Conservation (phyloP, 2,329 filamentous ascomycete genomes). For the Penicillium verrucosum region DNA sequence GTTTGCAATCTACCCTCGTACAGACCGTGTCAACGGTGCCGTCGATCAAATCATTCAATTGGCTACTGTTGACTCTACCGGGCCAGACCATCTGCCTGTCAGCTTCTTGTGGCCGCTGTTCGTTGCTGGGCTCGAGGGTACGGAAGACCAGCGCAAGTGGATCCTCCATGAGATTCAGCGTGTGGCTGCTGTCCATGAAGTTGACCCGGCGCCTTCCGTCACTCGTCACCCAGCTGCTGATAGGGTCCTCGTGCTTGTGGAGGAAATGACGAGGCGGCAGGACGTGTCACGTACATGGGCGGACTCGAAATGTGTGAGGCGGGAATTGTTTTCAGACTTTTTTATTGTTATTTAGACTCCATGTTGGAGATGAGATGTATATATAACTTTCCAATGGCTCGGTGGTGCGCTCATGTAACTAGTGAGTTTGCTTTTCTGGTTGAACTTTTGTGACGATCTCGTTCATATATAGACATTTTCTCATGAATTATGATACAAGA, state of each 20-base stretch:
- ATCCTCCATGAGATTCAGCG: constrained; percentile 34
- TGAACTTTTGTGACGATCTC: not conserved
- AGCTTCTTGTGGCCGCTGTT: constrained; percentile 39
- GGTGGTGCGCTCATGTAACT: not conserved
- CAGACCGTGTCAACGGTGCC: constrained; percentile 35
- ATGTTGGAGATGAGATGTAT: not conserved
- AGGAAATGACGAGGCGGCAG: constrained; percentile 36
- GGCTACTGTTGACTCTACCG: constrained; percentile 27
- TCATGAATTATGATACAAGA: not conserved
- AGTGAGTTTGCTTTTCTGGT: not conserved
- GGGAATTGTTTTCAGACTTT: constrained; percentile 34
- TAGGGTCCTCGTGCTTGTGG: constrained; percentile 31
- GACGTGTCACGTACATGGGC: constrained; percentile 35
- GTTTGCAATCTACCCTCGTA: constrained; percentile 38
- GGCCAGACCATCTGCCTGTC: constrained; percentile 22
- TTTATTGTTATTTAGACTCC: constrained; percentile 31
- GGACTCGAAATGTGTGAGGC: constrained; percentile 34
- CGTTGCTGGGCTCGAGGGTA: constrained; percentile 34
- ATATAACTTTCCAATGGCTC: not conserved
- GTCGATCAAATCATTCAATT: constrained; percentile 38
- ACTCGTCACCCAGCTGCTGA: constrained; percentile 32
- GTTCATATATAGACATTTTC: not conserved
- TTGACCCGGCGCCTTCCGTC: not conserved
- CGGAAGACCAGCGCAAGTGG: constrained; percentile 31
- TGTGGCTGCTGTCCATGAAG: constrained; percentile 24